phyloP scores from a whole-genome alignment of 768 basidiomycete species.

The Kwoniella bestiolae region DNA sequence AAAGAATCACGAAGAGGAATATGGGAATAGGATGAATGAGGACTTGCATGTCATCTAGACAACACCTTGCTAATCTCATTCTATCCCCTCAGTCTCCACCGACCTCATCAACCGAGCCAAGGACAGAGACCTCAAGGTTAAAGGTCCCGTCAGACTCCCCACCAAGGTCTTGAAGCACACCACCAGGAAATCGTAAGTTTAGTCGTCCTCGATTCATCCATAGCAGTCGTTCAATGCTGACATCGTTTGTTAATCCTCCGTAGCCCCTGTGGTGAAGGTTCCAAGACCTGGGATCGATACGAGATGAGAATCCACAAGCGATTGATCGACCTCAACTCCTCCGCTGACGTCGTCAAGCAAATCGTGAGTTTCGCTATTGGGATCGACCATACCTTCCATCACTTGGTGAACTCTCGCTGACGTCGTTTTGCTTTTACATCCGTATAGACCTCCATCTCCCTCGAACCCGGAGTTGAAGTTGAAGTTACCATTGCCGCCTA shows the following conservation, averaged over 20 bases:
- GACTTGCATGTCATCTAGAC: too few species aligned
- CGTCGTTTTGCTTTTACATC: not conserved
- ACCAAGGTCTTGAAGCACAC: constrained; percentile 99
- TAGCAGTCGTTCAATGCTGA: not conserved
- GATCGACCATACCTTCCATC: too few species aligned
- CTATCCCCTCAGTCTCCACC: constrained; percentile 71
- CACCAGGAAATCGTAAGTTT: constrained; percentile 93
- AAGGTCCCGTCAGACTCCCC: constrained; percentile 97
- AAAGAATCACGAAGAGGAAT: too few species aligned
- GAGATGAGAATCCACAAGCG: constrained; percentile 99
- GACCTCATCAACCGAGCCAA: constrained; percentile 99
- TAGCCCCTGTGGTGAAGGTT: constrained; percentile 99
- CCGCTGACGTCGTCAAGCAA: constrained; percentile 99
- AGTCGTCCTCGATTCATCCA: not conserved
- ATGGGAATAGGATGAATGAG: too few species aligned
- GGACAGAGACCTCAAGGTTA: constrained; percentile 99
- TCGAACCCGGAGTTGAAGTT: constrained; percentile 99
- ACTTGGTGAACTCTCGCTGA: too few species aligned
- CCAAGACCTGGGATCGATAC: constrained; percentile 99
- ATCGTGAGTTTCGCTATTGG: constrained; percentile 73
- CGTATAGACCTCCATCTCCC: constrained; percentile 88
- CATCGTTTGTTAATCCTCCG: not conserved
- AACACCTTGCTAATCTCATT: not conserved
- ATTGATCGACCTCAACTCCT: constrained; percentile 97
- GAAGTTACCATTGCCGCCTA: constrained; percentile 84